phyloP scores from a whole-genome alignment of 1,284 basidiomycete species.

The Polyporus tsugae region DNA sequence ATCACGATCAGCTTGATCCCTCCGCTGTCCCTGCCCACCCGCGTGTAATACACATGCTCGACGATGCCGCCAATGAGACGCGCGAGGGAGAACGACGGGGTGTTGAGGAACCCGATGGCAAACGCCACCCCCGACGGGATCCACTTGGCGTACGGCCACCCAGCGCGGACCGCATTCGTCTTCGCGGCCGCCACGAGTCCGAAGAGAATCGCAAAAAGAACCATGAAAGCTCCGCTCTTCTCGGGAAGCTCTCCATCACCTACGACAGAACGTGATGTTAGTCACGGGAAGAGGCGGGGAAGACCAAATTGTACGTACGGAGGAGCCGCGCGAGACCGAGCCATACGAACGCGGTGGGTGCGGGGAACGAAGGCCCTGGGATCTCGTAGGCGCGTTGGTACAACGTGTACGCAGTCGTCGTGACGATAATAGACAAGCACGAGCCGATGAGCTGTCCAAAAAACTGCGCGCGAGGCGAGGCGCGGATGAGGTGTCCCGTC shows the following conservation, averaged over 20 bases:
- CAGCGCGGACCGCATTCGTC: conserved; percentile 59
- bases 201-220: conserved; percentile 78
- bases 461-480: conserved; percentile 89
- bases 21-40: conserved; percentile 51
- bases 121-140: conserved; percentile 93
- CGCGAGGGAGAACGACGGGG: conserved; percentile 94
- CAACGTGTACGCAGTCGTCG: conserved; percentile 86
- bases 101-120: conserved; percentile 92
- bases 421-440: conserved; percentile 87
- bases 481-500: conserved; percentile 90
- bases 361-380: conserved; percentile 91
- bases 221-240: conserved; percentile 84
- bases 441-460: conserved; percentile 91
- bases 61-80: conserved; percentile 89
- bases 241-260: conserved; percentile 86
- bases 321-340: conserved; percentile 91
- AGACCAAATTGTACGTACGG: conserved; percentile 54
- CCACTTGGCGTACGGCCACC: conserved; percentile 66
- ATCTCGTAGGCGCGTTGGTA: conserved; percentile 90
- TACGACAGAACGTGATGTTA: conserved; percentile 40
- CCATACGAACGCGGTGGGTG: conserved; percentile 94
- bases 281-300: not conserved
- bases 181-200: conserved; percentile 74
- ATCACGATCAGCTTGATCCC: conserved; percentile 87
- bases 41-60: conserved; percentile 73